Evolutionary conservation across 495 filamentous ascomycete genomes (phyloP).

Genomic region (Bathelium albidoporum): DNA sequence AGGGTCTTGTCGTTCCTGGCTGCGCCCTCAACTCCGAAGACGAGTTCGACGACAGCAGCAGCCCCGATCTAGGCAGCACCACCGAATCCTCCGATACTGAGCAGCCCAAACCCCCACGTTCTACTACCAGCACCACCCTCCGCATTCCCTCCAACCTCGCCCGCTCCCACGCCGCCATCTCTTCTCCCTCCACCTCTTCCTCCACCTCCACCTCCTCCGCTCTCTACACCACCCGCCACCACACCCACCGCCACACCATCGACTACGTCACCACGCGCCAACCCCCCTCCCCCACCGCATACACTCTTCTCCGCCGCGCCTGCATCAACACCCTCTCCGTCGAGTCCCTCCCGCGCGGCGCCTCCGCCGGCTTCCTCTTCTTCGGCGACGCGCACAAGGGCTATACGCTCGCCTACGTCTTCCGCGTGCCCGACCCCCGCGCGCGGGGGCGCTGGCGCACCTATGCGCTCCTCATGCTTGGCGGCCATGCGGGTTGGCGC

Average conservation of each 20-base stretch:
- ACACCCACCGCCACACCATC: conserved; percentile 62
- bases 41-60: conserved; percentile 6
- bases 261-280: conserved; percentile 82
- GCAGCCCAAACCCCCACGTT: conserved; percentile 16
- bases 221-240: conserved; percentile 1
- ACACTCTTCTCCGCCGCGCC: conserved; percentile 72
- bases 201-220: neutral
- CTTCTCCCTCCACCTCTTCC: neutral
- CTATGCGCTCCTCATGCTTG: conserved; percentile 80
- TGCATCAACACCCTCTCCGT: conserved; percentile 79
- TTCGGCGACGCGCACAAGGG: conserved; percentile 76
- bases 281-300: conserved; percentile 63
- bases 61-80: conserved; percentile 11
- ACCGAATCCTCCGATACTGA: conserved; percentile 23
- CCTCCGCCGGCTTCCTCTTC: conserved; percentile 67
- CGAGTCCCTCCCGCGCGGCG: conserved; percentile 69
- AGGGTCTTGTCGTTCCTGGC: conserved; percentile 27
- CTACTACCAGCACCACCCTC: neutral
- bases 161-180: neutral
- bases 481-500: conserved; percentile 56
- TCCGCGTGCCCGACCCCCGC: conserved; percentile 78
- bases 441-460: conserved; percentile 77
- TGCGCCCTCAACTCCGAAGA: conserved; percentile 12
- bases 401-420: conserved; percentile 88
- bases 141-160: neutral